Evolutionary conservation across 192 early-diverging fungal genomes (phyloP).

Genomic region (Phycomyces nitens): DNA sequence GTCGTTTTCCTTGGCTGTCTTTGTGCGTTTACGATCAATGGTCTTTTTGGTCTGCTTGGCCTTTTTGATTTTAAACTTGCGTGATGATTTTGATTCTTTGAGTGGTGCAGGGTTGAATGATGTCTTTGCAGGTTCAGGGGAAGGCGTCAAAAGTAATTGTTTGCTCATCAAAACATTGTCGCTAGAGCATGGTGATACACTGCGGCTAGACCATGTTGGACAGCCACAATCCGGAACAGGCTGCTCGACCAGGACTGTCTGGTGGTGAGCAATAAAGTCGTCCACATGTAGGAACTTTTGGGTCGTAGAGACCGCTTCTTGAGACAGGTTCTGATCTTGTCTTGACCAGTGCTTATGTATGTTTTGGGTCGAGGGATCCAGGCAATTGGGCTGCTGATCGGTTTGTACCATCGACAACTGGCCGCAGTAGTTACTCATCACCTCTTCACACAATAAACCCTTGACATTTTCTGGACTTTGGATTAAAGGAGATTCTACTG

Average conservation of each 20-base stretch:
- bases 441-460: neutral
- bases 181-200: neutral
- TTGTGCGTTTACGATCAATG: neutral
- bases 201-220: neutral
- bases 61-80: neutral
- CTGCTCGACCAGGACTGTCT: conserved; percentile 2
- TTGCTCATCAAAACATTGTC: neutral
- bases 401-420: neutral
- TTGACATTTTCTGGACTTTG: neutral
- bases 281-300: conserved; percentile 2
- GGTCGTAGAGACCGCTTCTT: too few species aligned
- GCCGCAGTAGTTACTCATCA: neutral
- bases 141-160: neutral
- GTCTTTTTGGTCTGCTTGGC: neutral
- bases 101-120: neutral
- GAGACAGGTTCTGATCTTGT: too few species aligned
- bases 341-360: too few species aligned
- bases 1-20: neutral
- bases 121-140: neutral
- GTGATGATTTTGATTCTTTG: too few species aligned
- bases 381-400: too few species aligned
- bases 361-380: too few species aligned
- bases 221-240: neutral
- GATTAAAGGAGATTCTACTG: conserved; percentile 2
- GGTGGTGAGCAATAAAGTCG: conserved; percentile 19